Percentiles rank a stretch among this genome's conserved stretches.
Conservation (phyloP, 2,329 filamentous ascomycete genomes). For the Chalaropsis ovoidea region DNA sequence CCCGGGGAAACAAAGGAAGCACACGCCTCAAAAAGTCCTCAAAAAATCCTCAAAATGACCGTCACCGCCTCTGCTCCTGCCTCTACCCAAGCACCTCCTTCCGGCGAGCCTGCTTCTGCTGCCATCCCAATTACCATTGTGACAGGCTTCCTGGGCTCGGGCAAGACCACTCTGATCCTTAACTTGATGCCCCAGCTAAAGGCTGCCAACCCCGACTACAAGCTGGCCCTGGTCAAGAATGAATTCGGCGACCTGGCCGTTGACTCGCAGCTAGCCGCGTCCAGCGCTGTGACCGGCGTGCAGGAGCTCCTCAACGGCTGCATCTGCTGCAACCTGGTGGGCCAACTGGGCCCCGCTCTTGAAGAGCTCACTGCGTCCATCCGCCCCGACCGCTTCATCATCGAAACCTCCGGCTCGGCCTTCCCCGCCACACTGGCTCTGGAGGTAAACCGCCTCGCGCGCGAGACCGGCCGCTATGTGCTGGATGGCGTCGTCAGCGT, state of each 20-base stretch:
- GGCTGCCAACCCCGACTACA: constrained; percentile 62
- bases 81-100: neutral
- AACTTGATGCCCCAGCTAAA: constrained; percentile 84
- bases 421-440: constrained; percentile 83
- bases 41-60: constrained; percentile 4
- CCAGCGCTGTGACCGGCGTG: constrained; percentile 74
- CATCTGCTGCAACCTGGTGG: constrained; percentile 97
- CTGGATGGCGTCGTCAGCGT: constrained; percentile 84
- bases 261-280: constrained; percentile 81
- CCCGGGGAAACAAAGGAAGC: neutral
- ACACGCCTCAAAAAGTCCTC: neutral
- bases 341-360: constrained; percentile 74
- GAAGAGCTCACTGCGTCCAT: constrained; percentile 51
- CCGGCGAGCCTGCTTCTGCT: constrained; percentile 28
- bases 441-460: constrained; percentile 70
- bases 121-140: constrained; percentile 87
- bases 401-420: constrained; percentile 84
- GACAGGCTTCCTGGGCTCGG: constrained; percentile 90
- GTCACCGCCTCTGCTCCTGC: neutral
- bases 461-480: constrained; percentile 58
- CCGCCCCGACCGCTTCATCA: constrained; percentile 71
- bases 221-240: constrained; percentile 90
- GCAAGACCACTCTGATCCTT: constrained; percentile 91
- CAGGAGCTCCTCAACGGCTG: constrained; percentile 92
- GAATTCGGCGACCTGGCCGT: constrained; percentile 93